A percentile compares a stretch with the other conserved stretches of the same genome.
These are phyloP conservation scores for Pilobolus umbonatus DNA, from an alignment of 192 early-diverging fungal species.

Conservation along the genomic window DNA sequence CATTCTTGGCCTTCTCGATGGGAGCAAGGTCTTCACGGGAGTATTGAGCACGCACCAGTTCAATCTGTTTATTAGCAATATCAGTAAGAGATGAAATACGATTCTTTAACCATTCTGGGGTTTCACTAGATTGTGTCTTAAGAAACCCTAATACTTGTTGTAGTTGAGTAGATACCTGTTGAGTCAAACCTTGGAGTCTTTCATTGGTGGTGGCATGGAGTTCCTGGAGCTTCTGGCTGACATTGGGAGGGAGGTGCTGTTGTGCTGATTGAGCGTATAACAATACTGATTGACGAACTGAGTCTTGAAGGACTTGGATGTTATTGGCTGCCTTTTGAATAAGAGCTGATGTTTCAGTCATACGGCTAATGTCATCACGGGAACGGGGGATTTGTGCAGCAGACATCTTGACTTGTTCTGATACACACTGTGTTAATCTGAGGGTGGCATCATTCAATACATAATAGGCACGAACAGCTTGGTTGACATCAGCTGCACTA, in stretches of 20 bases:
- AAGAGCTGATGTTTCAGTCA: constrained; percentile 25
- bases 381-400: constrained; percentile 28
- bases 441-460: constrained; percentile 22
- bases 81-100: constrained; percentile 39
- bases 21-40: constrained; percentile 40
- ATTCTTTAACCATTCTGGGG: constrained; percentile 44
- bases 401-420: constrained; percentile 19
- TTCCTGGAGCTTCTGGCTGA: constrained; percentile 15
- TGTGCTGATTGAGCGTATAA: constrained; percentile 29
- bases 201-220: constrained; percentile 19
- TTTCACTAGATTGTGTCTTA: constrained; percentile 33
- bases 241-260: constrained; percentile 17
- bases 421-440: constrained; percentile 30
- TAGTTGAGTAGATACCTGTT: constrained; percentile 24
- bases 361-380: constrained; percentile 19
- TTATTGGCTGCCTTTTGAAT: constrained; percentile 25
- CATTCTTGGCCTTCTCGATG: constrained; percentile 51
- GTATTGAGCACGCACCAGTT: constrained; percentile 37
- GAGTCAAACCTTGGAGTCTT: constrained; percentile 20
- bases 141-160: constrained; percentile 38
- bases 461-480: constrained; percentile 33
- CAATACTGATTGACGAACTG: constrained; percentile 18
- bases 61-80: constrained; percentile 43
- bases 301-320: constrained; percentile 23
- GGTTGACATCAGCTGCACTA: constrained; percentile 20